Evolutionary conservation across 1,139 yeast species (phyloP).

Genomic region (Pichia sp.): DNA sequence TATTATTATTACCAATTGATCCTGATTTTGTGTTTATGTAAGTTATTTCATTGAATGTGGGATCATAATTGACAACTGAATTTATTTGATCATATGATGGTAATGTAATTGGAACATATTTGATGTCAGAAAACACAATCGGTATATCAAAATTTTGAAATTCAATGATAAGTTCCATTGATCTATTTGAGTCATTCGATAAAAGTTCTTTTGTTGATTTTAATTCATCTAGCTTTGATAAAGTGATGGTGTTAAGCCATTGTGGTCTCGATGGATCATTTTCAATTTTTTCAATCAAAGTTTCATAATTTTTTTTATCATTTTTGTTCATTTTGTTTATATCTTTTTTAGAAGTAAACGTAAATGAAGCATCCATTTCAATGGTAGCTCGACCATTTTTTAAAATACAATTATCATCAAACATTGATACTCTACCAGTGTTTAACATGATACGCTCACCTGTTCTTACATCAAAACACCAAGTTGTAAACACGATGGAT

Average conservation of each 20-base stretch:
- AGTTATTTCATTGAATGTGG: conserved; percentile 20
- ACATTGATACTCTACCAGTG: conserved; percentile 52
- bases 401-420: conserved; percentile 43
- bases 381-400: conserved; percentile 37
- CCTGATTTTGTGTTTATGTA: conserved; percentile 32
- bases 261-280: conserved; percentile 31
- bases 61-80: conserved; percentile 21
- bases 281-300: not conserved
- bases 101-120: conserved; percentile 33
- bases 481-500: conserved; percentile 42
- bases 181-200: not conserved
- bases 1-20: conserved; percentile 2
- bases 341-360: not conserved
- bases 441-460: conserved; percentile 49
- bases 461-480: conserved; percentile 53
- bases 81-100: conserved; percentile 22
- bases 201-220: conserved; percentile 24
- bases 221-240: conserved; percentile 44
- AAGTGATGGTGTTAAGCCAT: conserved; percentile 73
- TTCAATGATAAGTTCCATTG: conserved; percentile 46
- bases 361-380: conserved; percentile 31
- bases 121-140: conserved; percentile 64
- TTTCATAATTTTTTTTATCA: not conserved
- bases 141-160: conserved; percentile 76
- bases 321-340: conserved; percentile 4